Evolutionary conservation across 371 early-diverging fungal species (phyloP).

Genomic region (Zancudomyces culisetae): DNA sequence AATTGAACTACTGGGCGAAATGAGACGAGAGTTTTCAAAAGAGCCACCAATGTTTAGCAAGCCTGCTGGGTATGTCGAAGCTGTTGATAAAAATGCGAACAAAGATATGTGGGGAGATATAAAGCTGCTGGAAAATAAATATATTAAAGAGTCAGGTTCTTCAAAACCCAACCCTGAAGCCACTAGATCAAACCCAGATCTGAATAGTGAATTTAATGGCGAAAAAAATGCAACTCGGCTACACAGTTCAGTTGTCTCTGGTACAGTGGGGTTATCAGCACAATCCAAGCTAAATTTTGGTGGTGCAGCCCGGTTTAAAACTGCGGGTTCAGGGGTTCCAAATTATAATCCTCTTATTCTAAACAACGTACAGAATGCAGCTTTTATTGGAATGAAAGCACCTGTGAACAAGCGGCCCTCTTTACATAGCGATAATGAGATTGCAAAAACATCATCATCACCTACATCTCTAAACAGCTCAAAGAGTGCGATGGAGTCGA

Average conservation of each 20-base stretch:
- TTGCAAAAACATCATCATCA: too few relatives aligned
- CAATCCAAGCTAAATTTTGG: too few relatives aligned
- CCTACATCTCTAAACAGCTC: too few relatives aligned
- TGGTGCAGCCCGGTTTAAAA: too few relatives aligned
- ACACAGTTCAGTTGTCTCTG: neutral
- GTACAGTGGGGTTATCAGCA: too few relatives aligned
- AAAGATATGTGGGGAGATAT: neutral
- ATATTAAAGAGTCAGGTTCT: neutral
- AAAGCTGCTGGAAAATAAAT: neutral
- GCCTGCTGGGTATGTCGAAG: slow-evolving; percentile 9
- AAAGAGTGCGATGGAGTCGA: too few relatives aligned
- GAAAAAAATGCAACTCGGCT: neutral
- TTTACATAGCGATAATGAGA: too few relatives aligned
- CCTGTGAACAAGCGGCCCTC: too few relatives aligned
- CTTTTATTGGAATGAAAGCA: too few relatives aligned
- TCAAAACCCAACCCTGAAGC: neutral
- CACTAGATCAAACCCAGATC: neutral
- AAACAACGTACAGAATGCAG: too few relatives aligned
- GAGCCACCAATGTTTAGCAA: slow-evolving; percentile 25
- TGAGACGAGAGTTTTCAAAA: slow-evolving; percentile 17
- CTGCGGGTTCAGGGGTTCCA: too few relatives aligned
- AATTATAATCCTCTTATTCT: too few relatives aligned
- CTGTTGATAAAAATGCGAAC: neutral
- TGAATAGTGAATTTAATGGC: neutral
- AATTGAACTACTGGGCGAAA: slow-evolving; percentile 9